Conservation (phyloP, 371 early-diverging fungal species). For the Circinella minor region DNA sequence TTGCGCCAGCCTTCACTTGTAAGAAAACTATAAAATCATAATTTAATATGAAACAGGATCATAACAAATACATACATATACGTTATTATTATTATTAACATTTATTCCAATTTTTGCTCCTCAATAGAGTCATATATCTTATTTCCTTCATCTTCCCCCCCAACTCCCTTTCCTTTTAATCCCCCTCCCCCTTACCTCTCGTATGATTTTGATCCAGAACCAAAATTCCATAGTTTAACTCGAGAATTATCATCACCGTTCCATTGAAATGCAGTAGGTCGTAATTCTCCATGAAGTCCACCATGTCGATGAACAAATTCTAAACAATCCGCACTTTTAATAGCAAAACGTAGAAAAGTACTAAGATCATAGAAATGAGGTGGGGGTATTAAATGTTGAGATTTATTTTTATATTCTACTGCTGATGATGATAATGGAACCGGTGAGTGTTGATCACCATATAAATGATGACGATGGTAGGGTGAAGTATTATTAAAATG, state of each 20-base stretch:
- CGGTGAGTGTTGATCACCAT: background rate
- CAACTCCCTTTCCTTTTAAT: background rate
- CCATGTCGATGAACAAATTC: constrained; percentile 49
- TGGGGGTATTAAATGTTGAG: background rate
- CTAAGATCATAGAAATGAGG: constrained; percentile 39
- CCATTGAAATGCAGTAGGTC: constrained; percentile 48
- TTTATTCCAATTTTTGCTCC: no score
- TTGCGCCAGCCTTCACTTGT: constrained; percentile 50
- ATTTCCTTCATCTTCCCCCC: constrained; percentile 24
- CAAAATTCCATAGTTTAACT: constrained; percentile 48
- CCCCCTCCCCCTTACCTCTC: constrained; percentile 23
- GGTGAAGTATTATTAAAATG: background rate
- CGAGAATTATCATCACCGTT: constrained; percentile 30
- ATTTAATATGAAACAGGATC: no score
- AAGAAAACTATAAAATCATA: constrained; percentile 11
- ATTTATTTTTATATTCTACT: no score
- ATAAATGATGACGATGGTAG: background rate
- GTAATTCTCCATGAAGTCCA: constrained; percentile 48
- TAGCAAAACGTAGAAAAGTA: constrained; percentile 51
- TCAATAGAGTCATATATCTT: background rate
- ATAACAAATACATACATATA: no score
- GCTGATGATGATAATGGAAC: no score
- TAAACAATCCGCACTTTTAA: constrained; percentile 44
- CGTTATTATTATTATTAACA: no score
- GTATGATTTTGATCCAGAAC: constrained; percentile 37